A percentile compares a stretch with the other conserved stretches of the same genome.
These are phyloP conservation scores for Volutella citrinella DNA, from an alignment of 2,329 filamentous ascomycete genomes.

Conservation along the genomic window DNA sequence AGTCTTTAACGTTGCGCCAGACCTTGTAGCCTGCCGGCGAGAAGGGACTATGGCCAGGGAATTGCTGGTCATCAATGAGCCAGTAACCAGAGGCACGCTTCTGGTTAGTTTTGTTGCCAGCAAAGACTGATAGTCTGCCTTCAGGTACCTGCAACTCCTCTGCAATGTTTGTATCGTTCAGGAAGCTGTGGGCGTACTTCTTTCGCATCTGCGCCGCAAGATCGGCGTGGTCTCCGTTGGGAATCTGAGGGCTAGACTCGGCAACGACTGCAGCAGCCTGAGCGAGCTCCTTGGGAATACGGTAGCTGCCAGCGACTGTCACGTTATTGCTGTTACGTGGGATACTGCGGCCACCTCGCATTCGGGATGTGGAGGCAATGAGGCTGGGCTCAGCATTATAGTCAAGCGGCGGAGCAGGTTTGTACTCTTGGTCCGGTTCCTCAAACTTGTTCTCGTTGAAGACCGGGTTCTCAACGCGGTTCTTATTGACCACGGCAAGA, in stretches of 20 bases:
- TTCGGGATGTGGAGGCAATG: constrained; percentile 1
- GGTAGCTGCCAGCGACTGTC: constrained; percentile 6
- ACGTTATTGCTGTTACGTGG: constrained; percentile 4
- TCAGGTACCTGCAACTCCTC: constrained; percentile 7
- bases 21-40: constrained; percentile 13
- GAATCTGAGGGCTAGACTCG: constrained; percentile 8
- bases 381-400: constrained; percentile 6
- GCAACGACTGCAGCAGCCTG: constrained; percentile 9
- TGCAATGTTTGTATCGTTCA: constrained; percentile 8
- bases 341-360: too few species aligned
- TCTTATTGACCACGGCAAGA: constrained; percentile 8
- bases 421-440: constrained; percentile 8
- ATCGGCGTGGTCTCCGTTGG: constrained; percentile 7
- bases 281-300: constrained; percentile 7
- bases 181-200: constrained; percentile 4
- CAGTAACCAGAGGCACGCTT: constrained; percentile 10
- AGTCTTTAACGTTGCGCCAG: constrained; percentile 39
- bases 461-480: constrained; percentile 8
- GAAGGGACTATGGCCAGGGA: constrained; percentile 10
- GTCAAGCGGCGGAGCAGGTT: constrained; percentile 8
- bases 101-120: constrained; percentile 2
- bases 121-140: constrained; percentile 5
- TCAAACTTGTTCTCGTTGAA: constrained; percentile 9
- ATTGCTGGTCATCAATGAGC: constrained; percentile 6
- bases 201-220: constrained; percentile 6